Base-by-base conservation (phyloP, 768 basidiomycete species). In the Kwoniella botswanensis region DNA sequence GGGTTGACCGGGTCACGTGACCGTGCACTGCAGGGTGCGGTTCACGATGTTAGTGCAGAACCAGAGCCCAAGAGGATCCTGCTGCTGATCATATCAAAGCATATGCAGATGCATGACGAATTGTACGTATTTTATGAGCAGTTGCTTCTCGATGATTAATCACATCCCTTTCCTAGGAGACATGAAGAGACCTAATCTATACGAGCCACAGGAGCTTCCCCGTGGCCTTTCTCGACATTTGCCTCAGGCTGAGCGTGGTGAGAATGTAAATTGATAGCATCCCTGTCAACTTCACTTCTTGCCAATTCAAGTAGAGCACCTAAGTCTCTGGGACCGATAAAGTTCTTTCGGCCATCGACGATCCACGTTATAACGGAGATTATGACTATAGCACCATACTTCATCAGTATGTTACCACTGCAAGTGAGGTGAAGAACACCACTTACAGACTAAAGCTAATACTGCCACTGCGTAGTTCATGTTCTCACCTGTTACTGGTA, bases 381-480 rank as follows among this genome's bases (percentile, higher is more conserved):
- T 63, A 84, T 65, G 42, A 70, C 76, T 77, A 65, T 26, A 6
- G 42, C 41, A 21, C 26, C 59, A 11, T 43, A 55, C 17, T 18
- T 42, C 11, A 29, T 22, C 53, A 46, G 52, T 18, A 22, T 9
- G 26, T 52, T 13, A 10, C 13, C 22, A 4, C 17, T 22, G 18
- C n/a, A 58, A 42, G 21, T 15, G 10, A 15, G 6, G 12, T 24
- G 1, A 17, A 63, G 7, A 35, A 35, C 35, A 35, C 6, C 0
- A 77, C 76, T 65, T 50, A 71, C 80, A 53, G 71, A 84, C 73
- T 58, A 76, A 61, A 22, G 65, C 78, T 11, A 80, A 65, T 53
- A 84, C 81, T n/a, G 73, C 80, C 5, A 78, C 65, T 55, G 61
- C 82, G 67, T 81, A 83, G 67, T 79, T 79, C 79, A 80, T 80